Conservation (phyloP, 208 protist species). For the Trichomonas tenax region DNA sequence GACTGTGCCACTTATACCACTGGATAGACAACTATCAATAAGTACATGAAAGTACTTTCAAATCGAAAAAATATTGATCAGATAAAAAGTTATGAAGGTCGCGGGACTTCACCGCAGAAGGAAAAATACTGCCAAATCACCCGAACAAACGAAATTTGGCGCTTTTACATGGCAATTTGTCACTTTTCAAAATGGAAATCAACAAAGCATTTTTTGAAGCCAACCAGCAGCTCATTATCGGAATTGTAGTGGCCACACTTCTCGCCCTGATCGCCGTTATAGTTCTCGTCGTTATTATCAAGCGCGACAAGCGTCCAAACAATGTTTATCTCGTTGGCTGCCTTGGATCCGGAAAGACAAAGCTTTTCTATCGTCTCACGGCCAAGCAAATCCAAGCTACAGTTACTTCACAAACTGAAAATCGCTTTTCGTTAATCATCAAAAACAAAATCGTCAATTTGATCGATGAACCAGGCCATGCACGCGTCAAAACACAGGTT, state of each 20-base stretch:
- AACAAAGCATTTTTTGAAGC: no score
- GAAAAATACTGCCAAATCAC: no score
- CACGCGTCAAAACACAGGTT: background rate
- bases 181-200: no score
- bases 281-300: background rate
- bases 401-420: background rate
- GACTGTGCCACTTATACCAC: no score
- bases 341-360: background rate
- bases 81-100: no score
- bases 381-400: background rate
- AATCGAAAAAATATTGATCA: no score
- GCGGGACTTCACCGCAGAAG: no score
- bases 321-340: background rate
- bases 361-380: background rate
- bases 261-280: background rate
- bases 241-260: background rate
- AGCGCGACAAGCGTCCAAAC: background rate
- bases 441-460: background rate
- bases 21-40: no score
- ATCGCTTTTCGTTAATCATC: background rate
- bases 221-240: background rate
- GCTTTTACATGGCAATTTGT: no score
- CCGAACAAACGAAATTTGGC: no score
- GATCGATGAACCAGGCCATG: background rate
- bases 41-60: no score